Conservation (phyloP, 306 rosid species). For the Glycine tomentella region DNA sequence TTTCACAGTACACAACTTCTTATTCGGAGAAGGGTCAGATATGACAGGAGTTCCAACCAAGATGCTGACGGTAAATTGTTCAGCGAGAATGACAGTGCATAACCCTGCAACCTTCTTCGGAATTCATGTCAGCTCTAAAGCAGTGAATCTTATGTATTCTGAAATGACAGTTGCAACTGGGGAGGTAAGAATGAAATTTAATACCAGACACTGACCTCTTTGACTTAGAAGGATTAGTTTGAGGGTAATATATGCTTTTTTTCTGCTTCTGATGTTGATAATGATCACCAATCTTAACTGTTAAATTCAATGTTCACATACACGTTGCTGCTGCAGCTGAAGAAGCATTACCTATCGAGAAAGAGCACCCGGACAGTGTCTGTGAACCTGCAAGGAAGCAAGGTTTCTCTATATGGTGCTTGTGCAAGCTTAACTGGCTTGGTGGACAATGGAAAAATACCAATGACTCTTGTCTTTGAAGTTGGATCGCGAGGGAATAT, state of each 20-base stretch:
- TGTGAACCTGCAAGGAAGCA: constrained; percentile 70
- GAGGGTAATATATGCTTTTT: background rate
- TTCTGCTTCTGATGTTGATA: constrained; percentile 20
- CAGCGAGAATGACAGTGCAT: constrained; percentile 68
- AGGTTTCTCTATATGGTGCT: constrained; percentile 84
- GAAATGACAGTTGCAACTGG: constrained; percentile 80
- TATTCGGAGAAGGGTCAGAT: constrained; percentile 84
- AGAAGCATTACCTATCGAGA: constrained; percentile 78
- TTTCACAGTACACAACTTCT: constrained; percentile 76
- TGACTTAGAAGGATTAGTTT: constrained; percentile 10
- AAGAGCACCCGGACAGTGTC: constrained; percentile 58
- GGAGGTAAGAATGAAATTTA: constrained; percentile 56
- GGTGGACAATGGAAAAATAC: constrained; percentile 56
- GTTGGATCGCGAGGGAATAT: constrained; percentile 64
- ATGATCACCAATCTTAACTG: too few species aligned
- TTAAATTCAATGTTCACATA: too few species aligned
- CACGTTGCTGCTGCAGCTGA: constrained; percentile 52
- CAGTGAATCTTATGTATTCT: constrained; percentile 77
- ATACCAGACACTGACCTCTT: background rate
- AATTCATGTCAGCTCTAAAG: constrained; percentile 68
- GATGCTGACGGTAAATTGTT: constrained; percentile 80
- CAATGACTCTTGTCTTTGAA: constrained; percentile 70
- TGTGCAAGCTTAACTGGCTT: constrained; percentile 66
- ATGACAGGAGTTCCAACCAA: constrained; percentile 87
- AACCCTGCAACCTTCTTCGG: constrained; percentile 92